Conservation (phyloP, 768 basidiomycete species). For the Agrocybe praecox region DNA sequence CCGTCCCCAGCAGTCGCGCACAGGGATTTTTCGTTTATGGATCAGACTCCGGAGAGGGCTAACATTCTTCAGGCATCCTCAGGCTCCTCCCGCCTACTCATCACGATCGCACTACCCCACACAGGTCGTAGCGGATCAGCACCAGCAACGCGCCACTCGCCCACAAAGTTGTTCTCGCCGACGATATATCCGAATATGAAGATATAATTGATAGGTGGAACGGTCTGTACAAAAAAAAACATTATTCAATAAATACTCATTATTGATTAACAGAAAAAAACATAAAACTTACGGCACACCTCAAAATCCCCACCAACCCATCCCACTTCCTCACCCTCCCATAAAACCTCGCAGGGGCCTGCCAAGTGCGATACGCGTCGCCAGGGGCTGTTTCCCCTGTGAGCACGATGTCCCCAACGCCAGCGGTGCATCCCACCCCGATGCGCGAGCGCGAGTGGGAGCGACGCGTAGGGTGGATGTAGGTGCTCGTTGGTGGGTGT, state of each 20-base stretch:
- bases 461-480: slow-evolving; percentile 14
- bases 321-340: slow-evolving; percentile 63
- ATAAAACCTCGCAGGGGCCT: slow-evolving; percentile 52
- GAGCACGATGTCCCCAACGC: slow-evolving; percentile 53
- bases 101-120: slow-evolving; percentile 67
- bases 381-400: slow-evolving; percentile 7
- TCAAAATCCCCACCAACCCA: slow-evolving; percentile 55
- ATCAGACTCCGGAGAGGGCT: too few relatives aligned
- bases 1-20: too few relatives aligned
- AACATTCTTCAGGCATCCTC: not conserved
- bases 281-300: slow-evolving; percentile 34
- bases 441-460: slow-evolving; percentile 22
- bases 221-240: not conserved
- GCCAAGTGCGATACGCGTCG: not conserved
- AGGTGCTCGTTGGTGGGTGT: not conserved
- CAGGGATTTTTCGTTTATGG: too few relatives aligned
- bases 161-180: slow-evolving; percentile 66
- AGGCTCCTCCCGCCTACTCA: slow-evolving; percentile 47
- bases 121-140: slow-evolving; percentile 47
- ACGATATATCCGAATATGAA: slow-evolving; percentile 76
- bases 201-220: slow-evolving; percentile 26
- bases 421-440: slow-evolving; percentile 46
- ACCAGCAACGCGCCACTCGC: slow-evolving; percentile 65
- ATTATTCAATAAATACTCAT: too few relatives aligned
- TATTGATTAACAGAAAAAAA: slow-evolving; percentile 1